Conservation (phyloP, 192 early-diverging fungal genomes). For the Jimgerdemannia flammicorona region DNA sequence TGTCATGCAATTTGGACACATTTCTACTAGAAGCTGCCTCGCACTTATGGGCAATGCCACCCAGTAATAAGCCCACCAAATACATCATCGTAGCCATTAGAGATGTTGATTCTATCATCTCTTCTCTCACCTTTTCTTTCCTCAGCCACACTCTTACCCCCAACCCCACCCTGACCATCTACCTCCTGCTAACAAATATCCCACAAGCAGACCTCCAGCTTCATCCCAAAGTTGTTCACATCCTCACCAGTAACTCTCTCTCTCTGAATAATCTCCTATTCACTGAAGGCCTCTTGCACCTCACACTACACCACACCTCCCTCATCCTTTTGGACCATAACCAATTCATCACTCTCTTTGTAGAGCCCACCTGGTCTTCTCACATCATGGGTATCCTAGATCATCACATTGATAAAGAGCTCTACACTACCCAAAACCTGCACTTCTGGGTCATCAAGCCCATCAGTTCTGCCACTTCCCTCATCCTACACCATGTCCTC, state of each 20-base stretch:
- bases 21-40: no score
- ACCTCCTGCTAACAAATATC: slow-evolving; percentile 52
- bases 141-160: slow-evolving; percentile 22
- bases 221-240: slow-evolving; percentile 55
- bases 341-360: slow-evolving; percentile 35
- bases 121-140: slow-evolving; percentile 51
- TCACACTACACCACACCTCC: background rate
- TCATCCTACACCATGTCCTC: slow-evolving; percentile 43
- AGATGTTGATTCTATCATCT: slow-evolving; percentile 71
- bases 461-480: slow-evolving; percentile 56
- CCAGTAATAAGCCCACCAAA: no score
- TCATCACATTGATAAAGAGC: slow-evolving; percentile 64
- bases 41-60: no score
- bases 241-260: slow-evolving; percentile 21
- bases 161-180: slow-evolving; percentile 5
- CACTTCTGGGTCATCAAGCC: slow-evolving; percentile 44
- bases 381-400: slow-evolving; percentile 59
- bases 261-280: no score
- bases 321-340: slow-evolving; percentile 70
- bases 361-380: slow-evolving; percentile 7
- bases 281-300: no score
- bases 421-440: slow-evolving; percentile 35
- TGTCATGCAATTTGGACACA: no score
- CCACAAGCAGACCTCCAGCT: slow-evolving; percentile 55
- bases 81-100: slow-evolving; percentile 50